phyloP scores from a whole-genome alignment of 768 basidiomycete species.

The Mycena crocata region DNA sequence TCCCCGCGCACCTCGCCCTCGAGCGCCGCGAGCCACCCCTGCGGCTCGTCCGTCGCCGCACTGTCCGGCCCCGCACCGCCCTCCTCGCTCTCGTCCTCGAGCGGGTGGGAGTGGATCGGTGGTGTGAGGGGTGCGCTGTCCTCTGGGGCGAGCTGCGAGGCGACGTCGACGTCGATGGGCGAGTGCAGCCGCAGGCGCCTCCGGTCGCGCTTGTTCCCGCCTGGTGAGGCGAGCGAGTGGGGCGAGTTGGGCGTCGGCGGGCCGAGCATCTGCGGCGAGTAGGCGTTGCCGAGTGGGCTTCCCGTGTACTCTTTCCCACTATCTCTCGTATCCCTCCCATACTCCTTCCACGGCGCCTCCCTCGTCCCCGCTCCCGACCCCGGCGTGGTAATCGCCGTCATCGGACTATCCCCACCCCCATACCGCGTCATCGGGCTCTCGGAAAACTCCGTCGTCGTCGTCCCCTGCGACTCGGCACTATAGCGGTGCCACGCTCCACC shows the following conservation, averaged over 20 bases:
- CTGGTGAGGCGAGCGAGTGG: background rate
- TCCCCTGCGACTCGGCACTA: background rate
- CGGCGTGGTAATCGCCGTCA: slow-evolving; percentile 30
- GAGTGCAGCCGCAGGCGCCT: slow-evolving; percentile 24
- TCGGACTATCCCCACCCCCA: slow-evolving; percentile 21
- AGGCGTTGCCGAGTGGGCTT: background rate
- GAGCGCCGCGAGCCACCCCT: slow-evolving; percentile 29
- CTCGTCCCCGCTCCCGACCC: background rate
- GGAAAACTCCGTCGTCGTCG: no score
- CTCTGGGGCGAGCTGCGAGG: background rate
- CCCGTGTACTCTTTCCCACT: background rate
- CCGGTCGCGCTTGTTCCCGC: slow-evolving; percentile 21
- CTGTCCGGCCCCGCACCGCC: slow-evolving; percentile 24
- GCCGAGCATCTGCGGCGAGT: slow-evolving; percentile 2
- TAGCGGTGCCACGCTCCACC: slow-evolving; percentile 20
- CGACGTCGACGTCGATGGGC: slow-evolving; percentile 9
- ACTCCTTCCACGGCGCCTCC: slow-evolving; percentile 1
- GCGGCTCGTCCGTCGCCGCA: background rate
- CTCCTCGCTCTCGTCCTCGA: slow-evolving; percentile 30
- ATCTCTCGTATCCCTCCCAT: background rate
- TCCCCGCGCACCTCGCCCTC: slow-evolving; percentile 31
- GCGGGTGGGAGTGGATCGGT: slow-evolving; percentile 33
- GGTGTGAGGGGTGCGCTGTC: slow-evolving; percentile 16
- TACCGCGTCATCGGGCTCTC: no score
- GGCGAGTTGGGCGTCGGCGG: background rate